A percentile compares a stretch with the other conserved stretches of the same genome.
Evolutionary conservation across 129 eudicot genomes (phyloP).

Genomic region (Cynara cardunculus): DNA sequence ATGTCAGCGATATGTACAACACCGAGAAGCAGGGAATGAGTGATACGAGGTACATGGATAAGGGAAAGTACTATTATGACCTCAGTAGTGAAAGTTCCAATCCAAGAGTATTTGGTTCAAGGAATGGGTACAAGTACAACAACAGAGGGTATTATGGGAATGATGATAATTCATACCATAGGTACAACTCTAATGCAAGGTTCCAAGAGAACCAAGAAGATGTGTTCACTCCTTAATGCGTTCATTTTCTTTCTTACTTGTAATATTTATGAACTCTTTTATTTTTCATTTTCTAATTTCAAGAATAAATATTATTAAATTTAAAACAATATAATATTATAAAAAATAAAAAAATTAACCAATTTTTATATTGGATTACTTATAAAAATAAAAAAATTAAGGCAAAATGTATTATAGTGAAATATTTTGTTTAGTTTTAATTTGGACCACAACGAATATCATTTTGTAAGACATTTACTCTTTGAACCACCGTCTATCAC

Average conservation of each 20-base stretch:
- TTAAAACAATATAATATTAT: neutral
- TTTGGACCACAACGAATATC: too few relatives aligned
- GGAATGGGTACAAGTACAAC: slow-evolving; percentile 17
- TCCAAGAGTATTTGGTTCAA: slow-evolving; percentile 17
- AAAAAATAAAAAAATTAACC: neutral
- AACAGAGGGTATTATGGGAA: slow-evolving; percentile 32
- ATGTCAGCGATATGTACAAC: slow-evolving; percentile 19
- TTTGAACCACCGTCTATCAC: too few relatives aligned
- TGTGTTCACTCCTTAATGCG: slow-evolving; percentile 21
- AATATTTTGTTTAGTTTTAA: neutral
- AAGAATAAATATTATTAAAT: neutral
- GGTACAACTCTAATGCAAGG: slow-evolving; percentile 16
- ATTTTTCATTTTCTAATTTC: neutral
- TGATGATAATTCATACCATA: slow-evolving; percentile 10
- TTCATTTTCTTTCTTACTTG: neutral
- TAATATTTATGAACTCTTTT: neutral
- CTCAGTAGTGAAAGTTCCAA: slow-evolving; percentile 2
- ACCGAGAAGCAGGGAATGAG: slow-evolving; percentile 40
- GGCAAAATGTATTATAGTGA: neutral
- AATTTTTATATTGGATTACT: neutral
- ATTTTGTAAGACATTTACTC: too few relatives aligned
- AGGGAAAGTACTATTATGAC: slow-evolving; percentile 38
- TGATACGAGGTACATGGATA: slow-evolving; percentile 40
- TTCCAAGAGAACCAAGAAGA: slow-evolving; percentile 28
- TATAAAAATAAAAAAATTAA: too few relatives aligned